Evolutionary conservation across 2,329 filamentous ascomycete species (phyloP), one percentile per base, ranked within the genome.

Genomic region (Aureobasidium pullulans): DNA sequence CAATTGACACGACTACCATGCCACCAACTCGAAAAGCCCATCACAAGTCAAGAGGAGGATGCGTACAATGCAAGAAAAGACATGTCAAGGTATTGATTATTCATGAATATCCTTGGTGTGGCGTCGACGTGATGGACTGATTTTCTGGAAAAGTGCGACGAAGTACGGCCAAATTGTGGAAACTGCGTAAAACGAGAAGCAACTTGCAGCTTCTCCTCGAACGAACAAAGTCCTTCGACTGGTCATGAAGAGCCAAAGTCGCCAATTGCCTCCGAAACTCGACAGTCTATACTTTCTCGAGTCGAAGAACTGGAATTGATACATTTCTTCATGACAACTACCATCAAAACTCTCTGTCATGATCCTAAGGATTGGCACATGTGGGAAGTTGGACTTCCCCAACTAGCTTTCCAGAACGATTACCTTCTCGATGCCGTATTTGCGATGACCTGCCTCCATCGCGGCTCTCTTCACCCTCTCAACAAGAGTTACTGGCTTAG

Each of bases 11-110:
- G 34, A 6, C 10, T 16, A 57, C 43, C 43, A 57, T 57, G 53
- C 53, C 53, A 47, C 53, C 53, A 9, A 57, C 53, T 23, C 65
- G 66, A 40, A 68, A 70, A 61, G 60, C 70, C 1, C 73, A 75
- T 60, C 68, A 65, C 44, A 75, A 74, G 63, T 74, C 72, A n/a
- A 66, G 70, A 37, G 69, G 68, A 59, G 73, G 72, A 16, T 75
- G 73, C 50, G 29, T 64, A 9, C 67, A 72, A 62, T 75, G 72
- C 60, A 75, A 75, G 61, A 68, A 68, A 29, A 67, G 72, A 19
- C 72, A 74, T 60, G 66, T 75, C 44, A 74, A 73, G 65, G 72
- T 73, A 43, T 39, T 16, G 31, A 6, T 23, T 4, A 1, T 11
- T 28, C 40, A 9, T 34, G 10, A 28, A 6, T 40, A 19, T 10